These are phyloP conservation scores for Anacardium occidentale DNA, from an alignment of 345 rosid genomes.

Conservation along the genomic window DNA sequence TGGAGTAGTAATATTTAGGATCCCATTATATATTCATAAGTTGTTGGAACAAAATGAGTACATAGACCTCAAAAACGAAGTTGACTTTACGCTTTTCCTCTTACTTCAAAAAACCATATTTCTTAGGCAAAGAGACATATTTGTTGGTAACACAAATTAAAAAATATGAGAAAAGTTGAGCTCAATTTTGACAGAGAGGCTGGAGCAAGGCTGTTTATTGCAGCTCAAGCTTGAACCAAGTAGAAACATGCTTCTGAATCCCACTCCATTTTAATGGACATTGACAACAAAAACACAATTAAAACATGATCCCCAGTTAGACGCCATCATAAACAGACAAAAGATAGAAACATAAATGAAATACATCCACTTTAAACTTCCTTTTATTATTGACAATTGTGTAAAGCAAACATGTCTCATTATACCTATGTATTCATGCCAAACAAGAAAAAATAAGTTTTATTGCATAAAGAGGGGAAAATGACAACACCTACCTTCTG, in stretches of 20 bases:
- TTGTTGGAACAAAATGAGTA: not conserved
- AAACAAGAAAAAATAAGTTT: not conserved
- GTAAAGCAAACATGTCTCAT: not conserved
- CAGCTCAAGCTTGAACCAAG: slow-evolving; percentile 4
- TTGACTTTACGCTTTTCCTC: not conserved
- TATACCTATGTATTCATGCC: slow-evolving; percentile 1
- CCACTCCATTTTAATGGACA: too few relatives aligned
- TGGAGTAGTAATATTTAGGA: not conserved
- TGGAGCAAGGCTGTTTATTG: not conserved
- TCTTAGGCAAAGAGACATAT: not conserved
- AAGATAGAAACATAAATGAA: too few relatives aligned
- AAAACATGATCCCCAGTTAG: too few relatives aligned
- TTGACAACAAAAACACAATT: too few relatives aligned
- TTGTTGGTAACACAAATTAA: not conserved
- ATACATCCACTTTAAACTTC: too few relatives aligned
- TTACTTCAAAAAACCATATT: slow-evolving; percentile 7
- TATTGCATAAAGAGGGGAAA: not conserved
- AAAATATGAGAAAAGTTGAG: not conserved
- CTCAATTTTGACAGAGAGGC: not conserved
- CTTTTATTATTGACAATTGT: too few relatives aligned
- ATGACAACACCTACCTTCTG: slow-evolving; percentile 48
- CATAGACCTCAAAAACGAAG: not conserved
- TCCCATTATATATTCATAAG: not conserved
- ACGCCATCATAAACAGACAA: too few relatives aligned
- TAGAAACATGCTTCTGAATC: not conserved